These are phyloP conservation scores for Salix koriyanagi DNA, from an alignment of 345 rosid species.

Conservation along the genomic window DNA sequence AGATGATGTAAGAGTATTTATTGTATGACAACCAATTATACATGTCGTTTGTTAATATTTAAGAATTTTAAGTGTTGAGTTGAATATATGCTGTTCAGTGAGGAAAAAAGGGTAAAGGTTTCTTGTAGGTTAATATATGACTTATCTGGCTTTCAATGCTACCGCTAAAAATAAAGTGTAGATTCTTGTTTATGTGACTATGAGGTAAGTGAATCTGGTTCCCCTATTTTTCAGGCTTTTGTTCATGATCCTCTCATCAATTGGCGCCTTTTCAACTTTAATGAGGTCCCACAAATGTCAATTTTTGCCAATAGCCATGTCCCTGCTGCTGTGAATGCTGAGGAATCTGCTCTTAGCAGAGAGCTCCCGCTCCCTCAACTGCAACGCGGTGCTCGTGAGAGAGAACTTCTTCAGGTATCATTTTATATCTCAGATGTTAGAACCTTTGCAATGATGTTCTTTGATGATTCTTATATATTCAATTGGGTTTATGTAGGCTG, in stretches of 20 bases:
- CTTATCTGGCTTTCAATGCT: background rate
- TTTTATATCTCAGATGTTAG: background rate
- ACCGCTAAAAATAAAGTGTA: background rate
- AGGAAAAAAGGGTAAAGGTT: background rate
- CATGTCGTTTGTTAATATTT: background rate
- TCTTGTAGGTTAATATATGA: background rate
- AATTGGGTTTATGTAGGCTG: conserved; percentile 52
- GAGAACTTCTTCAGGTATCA: conserved; percentile 87
- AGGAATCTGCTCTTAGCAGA: conserved; percentile 52
- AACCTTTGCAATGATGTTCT: background rate
- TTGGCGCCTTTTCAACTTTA: conserved; percentile 98
- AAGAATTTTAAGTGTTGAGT: background rate
- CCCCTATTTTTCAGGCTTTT: conserved; percentile 60
- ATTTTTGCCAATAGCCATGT: conserved; percentile 47
- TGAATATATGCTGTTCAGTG: background rate
- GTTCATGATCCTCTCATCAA: conserved; percentile 98
- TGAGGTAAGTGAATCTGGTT: conserved; percentile 8
- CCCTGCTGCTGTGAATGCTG: conserved; percentile 55
- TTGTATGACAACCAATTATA: background rate
- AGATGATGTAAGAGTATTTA: background rate
- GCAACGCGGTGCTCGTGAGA: conserved; percentile 86
- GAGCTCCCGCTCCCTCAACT: conserved; percentile 88
- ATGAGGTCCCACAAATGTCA: conserved; percentile 93
- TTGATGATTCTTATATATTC: conserved; percentile 8
- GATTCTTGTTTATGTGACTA: background rate